Conservation (phyloP, 2,329 filamentous ascomycete genomes). For the Paraphoma sp. region DNA sequence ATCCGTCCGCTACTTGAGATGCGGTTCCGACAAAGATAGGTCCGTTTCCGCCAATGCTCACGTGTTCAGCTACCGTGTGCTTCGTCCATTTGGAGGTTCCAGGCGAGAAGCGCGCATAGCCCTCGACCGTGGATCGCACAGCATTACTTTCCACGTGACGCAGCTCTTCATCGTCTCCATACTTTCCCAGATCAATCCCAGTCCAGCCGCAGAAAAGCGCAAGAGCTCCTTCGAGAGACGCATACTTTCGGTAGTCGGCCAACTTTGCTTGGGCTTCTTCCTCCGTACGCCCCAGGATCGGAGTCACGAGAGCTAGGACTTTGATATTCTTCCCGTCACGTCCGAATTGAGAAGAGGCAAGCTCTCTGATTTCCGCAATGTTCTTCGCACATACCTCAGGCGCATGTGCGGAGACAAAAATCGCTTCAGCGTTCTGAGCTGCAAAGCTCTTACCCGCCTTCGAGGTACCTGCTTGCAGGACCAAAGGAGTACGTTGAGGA, state of each 20-base stretch:
- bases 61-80: conserved; percentile 70
- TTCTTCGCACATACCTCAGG: conserved; percentile 67
- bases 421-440: conserved; percentile 73
- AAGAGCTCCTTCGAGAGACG: conserved; percentile 69
- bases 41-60: conserved; percentile 72
- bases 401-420: conserved; percentile 72
- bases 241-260: conserved; percentile 66
- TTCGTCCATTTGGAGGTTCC: conserved; percentile 75
- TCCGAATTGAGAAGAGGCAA: conserved; percentile 60
- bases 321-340: conserved; percentile 69
- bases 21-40: conserved; percentile 70
- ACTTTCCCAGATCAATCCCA: conserved; percentile 67
- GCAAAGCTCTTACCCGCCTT: conserved; percentile 71
- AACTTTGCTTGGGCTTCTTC: conserved; percentile 72
- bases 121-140: conserved; percentile 64
- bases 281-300: conserved; percentile 54
- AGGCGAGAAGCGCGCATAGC: conserved; percentile 63
- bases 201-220: conserved; percentile 79
- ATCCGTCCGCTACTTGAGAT: conserved; percentile 68
- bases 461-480: conserved; percentile 74
- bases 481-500: conserved; percentile 71
- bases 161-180: conserved; percentile 69
- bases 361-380: conserved; percentile 67
- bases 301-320: conserved; percentile 50
- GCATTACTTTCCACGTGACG: conserved; percentile 67